Percentiles rank a stretch among this genome's conserved stretches.
phyloP scores from a whole-genome alignment of 2,329 filamentous ascomycete species.

The Drechslerella coelobrocha region DNA sequence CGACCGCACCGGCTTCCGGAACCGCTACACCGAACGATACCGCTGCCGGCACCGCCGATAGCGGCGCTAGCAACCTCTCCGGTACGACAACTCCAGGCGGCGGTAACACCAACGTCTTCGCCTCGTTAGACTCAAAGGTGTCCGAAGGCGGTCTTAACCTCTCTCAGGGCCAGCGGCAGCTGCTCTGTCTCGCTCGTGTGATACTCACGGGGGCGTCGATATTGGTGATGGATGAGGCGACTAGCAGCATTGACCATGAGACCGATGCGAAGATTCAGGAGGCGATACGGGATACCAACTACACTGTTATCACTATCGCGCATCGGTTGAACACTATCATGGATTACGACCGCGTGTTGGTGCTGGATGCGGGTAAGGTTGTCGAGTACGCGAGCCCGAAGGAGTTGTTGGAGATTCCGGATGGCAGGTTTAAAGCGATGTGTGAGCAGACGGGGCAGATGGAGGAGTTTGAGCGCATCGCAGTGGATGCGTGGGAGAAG shows the following conservation, averaged over 20 bases:
- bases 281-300: conserved; percentile 71
- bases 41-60: too few species aligned
- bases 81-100: conserved; percentile 55
- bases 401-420: conserved; percentile 65
- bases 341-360: conserved; percentile 76
- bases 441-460: conserved; percentile 68
- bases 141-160: conserved; percentile 76
- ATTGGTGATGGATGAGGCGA: conserved; percentile 82
- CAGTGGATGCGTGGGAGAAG: conserved; percentile 42
- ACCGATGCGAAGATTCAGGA: conserved; percentile 77
- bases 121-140: conserved; percentile 68
- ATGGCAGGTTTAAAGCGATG: conserved; percentile 54
- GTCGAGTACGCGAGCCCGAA: conserved; percentile 72
- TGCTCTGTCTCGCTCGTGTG: conserved; percentile 75
- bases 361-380: conserved; percentile 71
- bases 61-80: conserved; percentile 37
- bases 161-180: conserved; percentile 77
- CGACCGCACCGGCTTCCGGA: conserved; percentile 58
- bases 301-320: conserved; percentile 75
- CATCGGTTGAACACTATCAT: conserved; percentile 78
- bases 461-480: conserved; percentile 63
- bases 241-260: conserved; percentile 77
- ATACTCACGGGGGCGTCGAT: conserved; percentile 76
- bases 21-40: conserved; percentile 56
- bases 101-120: conserved; percentile 71